Base-by-base conservation (phyloP, 1,139 yeast species). In the Pneumocystis sp. region DNA sequence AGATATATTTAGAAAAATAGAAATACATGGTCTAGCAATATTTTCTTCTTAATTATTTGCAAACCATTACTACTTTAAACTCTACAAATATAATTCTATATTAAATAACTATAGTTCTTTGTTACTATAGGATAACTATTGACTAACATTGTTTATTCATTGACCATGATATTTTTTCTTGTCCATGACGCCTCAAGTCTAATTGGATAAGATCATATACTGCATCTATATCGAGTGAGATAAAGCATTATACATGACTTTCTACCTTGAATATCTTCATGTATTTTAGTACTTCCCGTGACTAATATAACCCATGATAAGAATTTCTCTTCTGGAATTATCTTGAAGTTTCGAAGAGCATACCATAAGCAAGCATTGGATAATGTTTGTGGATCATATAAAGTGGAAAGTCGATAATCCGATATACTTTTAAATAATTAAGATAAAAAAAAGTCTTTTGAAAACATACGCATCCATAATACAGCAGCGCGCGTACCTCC, bases 391-490 rank as follows among this genome's bases (percentile, higher is more conserved):
- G 57, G 57, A 19, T 50, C 57, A 50, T 50, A 50, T 29, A 50
- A 19, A 15, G 57, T 50, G 8, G 57, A 50, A 25, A 50, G 57
- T 50, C 57, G 57, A 50, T 50, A 50, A 50, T 50, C 57, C 31
- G 57, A 50, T 31, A 50, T 50, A 25, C 57, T 50, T 50, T 50
- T 25, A 25, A 50, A 50, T 25, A 50, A 25, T 50, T 50, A 50
- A 45, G 15, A 45, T 45, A 45, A 21, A 45, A 50, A 40, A 25
- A 25, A 25, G 21, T 17, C 1, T 4, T 50, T 31, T 3, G 15
- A 50, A 25, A 50, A 50, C 57, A 50, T 50, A 50, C 57, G 57
- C 57, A 50, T 50, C 57, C 57, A 50, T 50, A 50, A 50, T 50
- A 25, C 57, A 17, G 12, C 57, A 50, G 25, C 57, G 57, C 12